Evolutionary conservation across 768 basidiomycete genomes (phyloP), one percentile per base, ranked within the genome.

Genomic region (Amanita fuliginea): DNA sequence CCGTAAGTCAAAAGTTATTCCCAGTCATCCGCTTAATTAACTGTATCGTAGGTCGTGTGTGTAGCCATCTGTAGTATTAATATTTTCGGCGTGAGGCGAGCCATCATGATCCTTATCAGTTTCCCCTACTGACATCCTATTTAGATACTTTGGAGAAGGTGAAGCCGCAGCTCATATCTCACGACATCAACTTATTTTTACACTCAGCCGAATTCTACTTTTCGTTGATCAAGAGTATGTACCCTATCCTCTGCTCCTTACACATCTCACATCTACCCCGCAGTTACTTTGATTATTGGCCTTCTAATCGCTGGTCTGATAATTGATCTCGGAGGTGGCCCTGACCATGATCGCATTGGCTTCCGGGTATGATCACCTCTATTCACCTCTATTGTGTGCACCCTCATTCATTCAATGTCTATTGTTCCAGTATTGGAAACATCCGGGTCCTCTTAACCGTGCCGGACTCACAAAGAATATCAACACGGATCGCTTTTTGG

Each of bases 251-350:
- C 28, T 42, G 11, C 5, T 42, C 13, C 26, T 33, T 37, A 34
- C 11, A 22, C 43, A 7, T 37, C 51, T 28, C 28, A 35, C 13
- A 5, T n/a, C 7, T 8, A 24, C 35, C 14, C 11, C 24, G 19
- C 44, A 82, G 80, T 83, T 32, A 55, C 63, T n/a, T 60, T 83
- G 47, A 83, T 85, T 42, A 74, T 74, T 39, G 72, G 75, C n/a
- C 65, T 84, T 30, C 71, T 85, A 45, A 46, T 82, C 35, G 64
- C 69, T 49, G 82, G 82, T 28, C 74, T 92, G 52, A 66, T 87
- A 52, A 73, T 91, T 52, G 83, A 86, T 55, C 74, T 86, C 16
- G 90, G 90, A 36, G 89, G 86, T 50, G 86, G 82, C 1, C 86
- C 88, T 3, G 55, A 74, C 49, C 71, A 76, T 54, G 73, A 81